Evolutionary conservation across 305 asterid species (phyloP), one percentile per base, ranked within the genome.

Genomic region (Andrographis paniculata): DNA sequence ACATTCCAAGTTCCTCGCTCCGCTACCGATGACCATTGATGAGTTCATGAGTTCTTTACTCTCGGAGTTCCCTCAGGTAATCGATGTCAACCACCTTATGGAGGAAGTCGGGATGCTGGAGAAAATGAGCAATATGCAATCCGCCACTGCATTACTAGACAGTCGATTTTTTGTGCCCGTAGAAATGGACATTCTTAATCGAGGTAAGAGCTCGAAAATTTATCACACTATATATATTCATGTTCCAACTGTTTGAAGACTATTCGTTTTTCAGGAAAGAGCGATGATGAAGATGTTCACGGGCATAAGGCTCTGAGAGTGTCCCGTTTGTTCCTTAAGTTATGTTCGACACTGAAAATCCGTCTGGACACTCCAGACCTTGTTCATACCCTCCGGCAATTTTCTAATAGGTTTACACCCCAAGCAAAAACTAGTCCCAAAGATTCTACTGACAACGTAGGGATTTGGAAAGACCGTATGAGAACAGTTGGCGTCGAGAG

Each of bases 31-130:
- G 24, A 72, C 93, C n/a, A 4, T 71, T 58, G 77, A 75, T 56
- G 94, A 80, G 54, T 89, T 85, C 74, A 68, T 50, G 50, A 50
- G 64, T 68, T 76, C 92, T 53, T 52, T 85, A 76, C 60, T 48
- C 56, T 49, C 27, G 53, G 66, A 70, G 52, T 80, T 85, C 52
- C 89, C 94, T 10, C 59, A 56, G 53, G 61, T 76, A 63, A 64
- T 82, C 44, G 95, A 89, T 44, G 62, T 78, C 67, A 78, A 63
- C 71, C 82, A 82, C 68, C 87, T 89, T 38, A 75, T 86, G 88
- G 74, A 74, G 71, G 81, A 74, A 63, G 53, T 80, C 40, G 78
- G 73, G 48, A 66, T 74, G 43, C 66, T 62, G 58, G 69, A 67
- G 50, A 78, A 78, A 62, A 63, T 59, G 53, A 69, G 68, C 46